These are phyloP conservation scores for Cucumis cinereus DNA, from an alignment of 306 rosid species.

Conservation along the genomic window DNA sequence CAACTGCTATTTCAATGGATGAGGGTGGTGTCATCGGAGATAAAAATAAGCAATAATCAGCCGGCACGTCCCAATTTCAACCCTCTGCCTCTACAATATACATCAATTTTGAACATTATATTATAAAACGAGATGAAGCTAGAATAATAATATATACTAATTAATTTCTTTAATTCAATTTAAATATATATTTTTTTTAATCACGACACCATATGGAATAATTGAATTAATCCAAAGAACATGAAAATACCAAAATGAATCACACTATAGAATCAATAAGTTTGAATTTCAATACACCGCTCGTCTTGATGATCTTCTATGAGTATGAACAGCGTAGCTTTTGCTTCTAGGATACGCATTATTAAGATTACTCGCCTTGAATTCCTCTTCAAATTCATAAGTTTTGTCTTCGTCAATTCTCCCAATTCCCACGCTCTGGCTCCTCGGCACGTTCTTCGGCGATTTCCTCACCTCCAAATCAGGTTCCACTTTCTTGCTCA, in stretches of 20 bases:
- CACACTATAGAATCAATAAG: neutral
- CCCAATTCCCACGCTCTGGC: slow-evolving; percentile 37
- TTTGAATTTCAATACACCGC: neutral
- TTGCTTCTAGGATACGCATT: slow-evolving; percentile 27
- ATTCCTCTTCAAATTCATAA: slow-evolving; percentile 29
- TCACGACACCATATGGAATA: too few species aligned
- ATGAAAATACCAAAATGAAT: neutral
- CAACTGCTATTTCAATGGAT: neutral
- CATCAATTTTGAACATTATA: neutral
- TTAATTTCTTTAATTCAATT: too few species aligned
- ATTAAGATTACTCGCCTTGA: slow-evolving; percentile 4
- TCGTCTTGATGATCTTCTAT: slow-evolving; percentile 2
- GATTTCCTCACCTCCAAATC: neutral
- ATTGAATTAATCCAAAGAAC: neutral
- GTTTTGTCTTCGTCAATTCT: slow-evolving; percentile 56
- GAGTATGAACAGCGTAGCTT: slow-evolving; percentile 31
- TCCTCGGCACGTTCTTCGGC: slow-evolving; percentile 11
- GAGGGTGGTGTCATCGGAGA: neutral
- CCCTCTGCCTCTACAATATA: neutral
- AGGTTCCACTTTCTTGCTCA: neutral
- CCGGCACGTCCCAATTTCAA: neutral
- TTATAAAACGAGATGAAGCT: neutral
- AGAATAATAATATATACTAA: neutral
- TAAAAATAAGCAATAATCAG: neutral
- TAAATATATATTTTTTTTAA: too few species aligned